Conservation (phyloP, 495 filamentous ascomycete genomes). For the Aspergillus coremiiformis region DNA sequence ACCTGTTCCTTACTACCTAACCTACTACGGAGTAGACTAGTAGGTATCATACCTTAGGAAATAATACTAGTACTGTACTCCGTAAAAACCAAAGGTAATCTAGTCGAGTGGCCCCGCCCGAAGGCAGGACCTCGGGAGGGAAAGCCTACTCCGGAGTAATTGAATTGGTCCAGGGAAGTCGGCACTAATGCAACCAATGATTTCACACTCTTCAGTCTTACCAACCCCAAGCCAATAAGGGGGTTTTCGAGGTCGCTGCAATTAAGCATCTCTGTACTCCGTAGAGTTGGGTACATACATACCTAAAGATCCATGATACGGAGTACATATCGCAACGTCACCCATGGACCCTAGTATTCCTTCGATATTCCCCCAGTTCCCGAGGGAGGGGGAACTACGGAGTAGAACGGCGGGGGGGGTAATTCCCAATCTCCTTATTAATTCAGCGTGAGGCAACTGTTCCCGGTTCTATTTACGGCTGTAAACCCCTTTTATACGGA, state of each 20-base stretch:
- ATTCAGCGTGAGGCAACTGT: neutral
- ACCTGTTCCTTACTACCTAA: no score
- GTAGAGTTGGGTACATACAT: neutral
- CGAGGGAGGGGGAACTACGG: no score
- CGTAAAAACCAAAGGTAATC: no score
- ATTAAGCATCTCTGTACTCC: neutral
- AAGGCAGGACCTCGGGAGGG: no score
- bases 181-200: neutral
- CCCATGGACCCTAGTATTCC: neutral
- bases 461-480: neutral
- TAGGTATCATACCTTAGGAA: no score
- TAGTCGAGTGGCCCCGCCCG: no score
- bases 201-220: neutral
- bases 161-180: neutral
- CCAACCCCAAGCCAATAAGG: neutral
- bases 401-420: no score
- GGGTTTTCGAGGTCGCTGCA: neutral
- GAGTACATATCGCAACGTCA: neutral
- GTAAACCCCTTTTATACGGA: neutral
- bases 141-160: neutral
- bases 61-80: no score
- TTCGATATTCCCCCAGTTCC: neutral
- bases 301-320: no score
- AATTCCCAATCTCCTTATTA: neutral
- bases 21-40: no score